Base-by-base conservation (phyloP, 768 basidiomycete genomes). In the Collybiopsis luxurians region DNA sequence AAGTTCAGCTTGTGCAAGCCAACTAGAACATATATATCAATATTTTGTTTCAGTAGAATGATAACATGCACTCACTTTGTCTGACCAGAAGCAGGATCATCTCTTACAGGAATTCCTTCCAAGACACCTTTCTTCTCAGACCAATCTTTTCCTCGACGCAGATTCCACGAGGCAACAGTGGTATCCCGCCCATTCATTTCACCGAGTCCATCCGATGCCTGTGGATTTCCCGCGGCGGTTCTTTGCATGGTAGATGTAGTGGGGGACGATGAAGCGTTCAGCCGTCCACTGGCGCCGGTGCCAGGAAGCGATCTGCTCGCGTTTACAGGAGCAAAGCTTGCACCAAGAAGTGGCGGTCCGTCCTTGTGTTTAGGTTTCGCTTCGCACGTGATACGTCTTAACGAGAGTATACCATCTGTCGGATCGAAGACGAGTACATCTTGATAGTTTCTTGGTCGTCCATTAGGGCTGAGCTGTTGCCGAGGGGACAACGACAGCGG, bases 1-100 rank as follows among this genome's bases (percentile, higher is more conserved):
- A 3, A 96, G 79, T 67, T 97, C 95, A 0, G 91, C 92, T 42
- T 87, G 83, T 0, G 92, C 79, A 4, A 95, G 79, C 71, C 81
- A 86, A 60, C 87, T 91, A 56, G 34, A 17, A 4, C n/a, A 2
- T 30, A 50, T 28, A 11, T 46, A 28, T 23, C 21, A 2, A 54
- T 15, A 59, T 36, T 46, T 55, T 21, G 57, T 26, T 34, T 55
- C 28, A 24, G 36, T 17, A 38, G 26, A 26, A 19, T 40, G 40
- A 59, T 59, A 28, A 42, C 13, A n/a, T 34, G 17, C 63, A 67
- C 27, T 26, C 58, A 80, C 77, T 78, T 74, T 5, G 72, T 60
- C 54, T 70, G 65, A 27, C 45, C 24, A 42, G 43, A 26, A 68
- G 53, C 63, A 57, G 23, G 5, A 27, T 10, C 40, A 10, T n/a